Percentiles rank a stretch among this genome's conserved stretches.
Conservation (phyloP, 2,329 filamentous ascomycete species). For the Hypoxylon sp. region DNA sequence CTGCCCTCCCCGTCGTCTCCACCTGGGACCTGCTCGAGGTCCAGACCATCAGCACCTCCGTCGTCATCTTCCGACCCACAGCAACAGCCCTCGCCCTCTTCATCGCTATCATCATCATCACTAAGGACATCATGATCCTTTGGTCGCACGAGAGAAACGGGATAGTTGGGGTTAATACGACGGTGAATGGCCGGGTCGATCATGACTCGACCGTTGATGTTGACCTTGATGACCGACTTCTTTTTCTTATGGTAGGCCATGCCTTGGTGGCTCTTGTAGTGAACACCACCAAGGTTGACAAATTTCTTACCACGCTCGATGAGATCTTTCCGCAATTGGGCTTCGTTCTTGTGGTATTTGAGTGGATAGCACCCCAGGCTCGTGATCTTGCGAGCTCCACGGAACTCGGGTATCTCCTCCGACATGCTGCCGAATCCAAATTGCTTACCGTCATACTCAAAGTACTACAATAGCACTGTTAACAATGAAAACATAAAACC, state of each 20-base stretch:
- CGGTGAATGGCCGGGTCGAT: slow-evolving; percentile 86
- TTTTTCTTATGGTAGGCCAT: slow-evolving; percentile 89
- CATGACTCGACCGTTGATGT: slow-evolving; percentile 90
- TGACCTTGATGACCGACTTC: slow-evolving; percentile 80
- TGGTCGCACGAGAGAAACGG: slow-evolving; percentile 78
- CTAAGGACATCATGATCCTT: slow-evolving; percentile 75
- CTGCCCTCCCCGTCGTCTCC: slow-evolving; percentile 57
- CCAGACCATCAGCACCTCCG: slow-evolving; percentile 35
- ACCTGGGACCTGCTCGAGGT: slow-evolving; percentile 53
- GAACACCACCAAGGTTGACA: slow-evolving; percentile 81
- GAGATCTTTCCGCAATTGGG: slow-evolving; percentile 73
- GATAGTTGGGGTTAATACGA: slow-evolving; percentile 88
- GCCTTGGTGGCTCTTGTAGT: slow-evolving; percentile 86
- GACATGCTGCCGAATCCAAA: slow-evolving; percentile 82
- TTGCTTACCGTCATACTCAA: slow-evolving; percentile 89
- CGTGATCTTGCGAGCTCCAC: slow-evolving; percentile 85
- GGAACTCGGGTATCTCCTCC: slow-evolving; percentile 80
- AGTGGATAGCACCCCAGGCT: slow-evolving; percentile 82
- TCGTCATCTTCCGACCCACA: slow-evolving; percentile 56
- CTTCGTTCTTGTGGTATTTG: slow-evolving; percentile 81
- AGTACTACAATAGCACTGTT: slow-evolving; percentile 64
- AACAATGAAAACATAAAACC: background rate
- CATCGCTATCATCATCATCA: slow-evolving; percentile 62
- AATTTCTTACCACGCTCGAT: slow-evolving; percentile 89
- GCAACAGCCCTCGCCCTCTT: slow-evolving; percentile 57